Evolutionary conservation across 495 filamentous ascomycete species (phyloP).

Genomic region (Hypoxylon subgilvum): DNA sequence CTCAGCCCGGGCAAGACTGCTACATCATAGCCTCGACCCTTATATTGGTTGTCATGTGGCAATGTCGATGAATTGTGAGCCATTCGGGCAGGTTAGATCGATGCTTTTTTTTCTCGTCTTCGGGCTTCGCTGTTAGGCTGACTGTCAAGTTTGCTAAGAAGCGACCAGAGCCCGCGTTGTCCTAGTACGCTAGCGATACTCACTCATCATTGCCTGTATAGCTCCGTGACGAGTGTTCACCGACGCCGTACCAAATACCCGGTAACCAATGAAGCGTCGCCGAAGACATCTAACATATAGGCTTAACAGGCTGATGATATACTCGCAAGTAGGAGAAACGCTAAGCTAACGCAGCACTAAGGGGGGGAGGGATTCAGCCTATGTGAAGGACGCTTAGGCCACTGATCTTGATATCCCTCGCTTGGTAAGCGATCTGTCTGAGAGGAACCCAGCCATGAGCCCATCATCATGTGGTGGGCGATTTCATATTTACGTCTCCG

Average conservation of each 20-base stretch:
- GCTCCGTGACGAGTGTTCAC: conserved; percentile 2
- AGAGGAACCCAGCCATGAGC: too few species aligned
- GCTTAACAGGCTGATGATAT: neutral
- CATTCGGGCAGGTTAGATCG: neutral
- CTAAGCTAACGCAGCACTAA: neutral
- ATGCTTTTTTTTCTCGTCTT: neutral
- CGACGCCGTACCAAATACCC: neutral
- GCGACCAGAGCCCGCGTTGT: neutral
- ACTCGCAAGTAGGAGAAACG: conserved; percentile 1
- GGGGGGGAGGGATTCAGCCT: neutral
- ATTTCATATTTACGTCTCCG: neutral
- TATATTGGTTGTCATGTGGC: neutral
- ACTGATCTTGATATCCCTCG: neutral
- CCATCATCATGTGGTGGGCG: conserved; percentile 2
- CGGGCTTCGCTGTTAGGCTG: conserved; percentile 12
- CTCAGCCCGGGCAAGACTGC: neutral
- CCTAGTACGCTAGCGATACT: neutral
- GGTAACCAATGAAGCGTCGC: conserved; percentile 21
- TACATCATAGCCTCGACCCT: neutral
- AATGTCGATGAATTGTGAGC: conserved; percentile 6
- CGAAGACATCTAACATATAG: neutral
- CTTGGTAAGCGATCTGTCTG: neutral
- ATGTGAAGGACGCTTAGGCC: neutral
- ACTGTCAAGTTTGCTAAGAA: neutral
- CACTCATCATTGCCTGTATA: neutral